Percentiles rank a stretch among this genome's conserved stretches.
phyloP scores from a whole-genome alignment of 306 rosid genomes.

The Gynostemma pentaphyllum region DNA sequence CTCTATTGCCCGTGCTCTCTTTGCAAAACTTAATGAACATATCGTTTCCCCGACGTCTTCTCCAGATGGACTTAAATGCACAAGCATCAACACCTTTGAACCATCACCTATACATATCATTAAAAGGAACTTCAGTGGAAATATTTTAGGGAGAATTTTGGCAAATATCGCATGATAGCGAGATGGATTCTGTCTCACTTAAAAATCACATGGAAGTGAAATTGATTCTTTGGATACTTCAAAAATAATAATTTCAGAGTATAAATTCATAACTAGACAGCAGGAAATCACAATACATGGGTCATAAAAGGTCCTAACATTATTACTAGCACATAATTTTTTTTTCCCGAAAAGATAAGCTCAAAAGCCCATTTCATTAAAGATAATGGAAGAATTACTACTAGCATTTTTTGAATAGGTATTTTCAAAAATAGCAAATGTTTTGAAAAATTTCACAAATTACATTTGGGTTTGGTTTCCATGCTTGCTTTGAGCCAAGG shows the following conservation, averaged over 20 bases:
- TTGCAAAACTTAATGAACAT: slow-evolving; percentile 78
- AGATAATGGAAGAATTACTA: no score
- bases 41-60: slow-evolving; percentile 76
- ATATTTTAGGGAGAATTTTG: neutral
- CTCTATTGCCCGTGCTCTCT: slow-evolving; percentile 71
- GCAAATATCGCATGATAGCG: neutral
- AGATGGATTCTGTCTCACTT: neutral
- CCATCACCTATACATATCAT: slow-evolving; percentile 44
- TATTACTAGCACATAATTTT: no score
- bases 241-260: neutral
- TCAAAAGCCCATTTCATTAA: no score
- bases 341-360: no score
- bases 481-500: no score
- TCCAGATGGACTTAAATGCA: slow-evolving; percentile 76
- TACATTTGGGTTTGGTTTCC: no score
- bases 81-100: slow-evolving; percentile 90
- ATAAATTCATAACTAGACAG: neutral
- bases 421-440: no score
- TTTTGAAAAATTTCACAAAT: no score
- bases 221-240: neutral
- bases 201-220: neutral
- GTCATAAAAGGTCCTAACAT: no score
- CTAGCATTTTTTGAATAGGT: no score
- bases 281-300: neutral
- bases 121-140: neutral